Evolutionary conservation across 306 rosid species (phyloP), one percentile per base, ranked within the genome.

Genomic region (Rubus parviflorus): DNA sequence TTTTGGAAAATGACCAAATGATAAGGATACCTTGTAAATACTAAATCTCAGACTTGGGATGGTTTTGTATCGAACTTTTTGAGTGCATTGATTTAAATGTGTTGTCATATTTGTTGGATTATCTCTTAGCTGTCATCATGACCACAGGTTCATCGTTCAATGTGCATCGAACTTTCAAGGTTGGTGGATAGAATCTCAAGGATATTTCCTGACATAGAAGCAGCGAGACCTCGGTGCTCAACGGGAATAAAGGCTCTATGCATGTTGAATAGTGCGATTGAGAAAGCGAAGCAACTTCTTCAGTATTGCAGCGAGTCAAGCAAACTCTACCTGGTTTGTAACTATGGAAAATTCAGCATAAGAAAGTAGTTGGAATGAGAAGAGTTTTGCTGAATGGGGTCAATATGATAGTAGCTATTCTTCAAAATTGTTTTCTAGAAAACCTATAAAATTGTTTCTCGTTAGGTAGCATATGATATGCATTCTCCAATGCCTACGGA

Each of bases 271-370:
- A 14, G 1, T 8, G 87, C 88, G 62, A 74, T 89, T 60, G 85
- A 86, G 22, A 90, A 86, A 77, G 90, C 94, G 81, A 86, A 84
- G 68, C 79, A 74, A 35, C 79, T 89, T 42, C 89, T 94, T 75
- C 89, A 82, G 70, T 7, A 84, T 66, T 94, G 97, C 73, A 60
- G 89, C 30, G 94, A 94, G 23, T 89, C 89, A 42, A 94, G 97
- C 83, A 87, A 85, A 87, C 93, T 94, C 83, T 94, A 94, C 81
- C 89, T 94, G 93, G 98, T 94, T 35, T 7, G 96, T 82, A 65
- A 78, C 58, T 58, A 60, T 61, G 47, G 62, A 83, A 78, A 75
- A 61, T 67, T 62, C 68, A 49, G 77, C 42, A 13, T 60, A 68
- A 47, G 64, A 78, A 77, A 51, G 70, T 47, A 45, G 69, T 64